Base-by-base conservation (phyloP, 345 rosid species). In the Xanthoceras sorbifolium region DNA sequence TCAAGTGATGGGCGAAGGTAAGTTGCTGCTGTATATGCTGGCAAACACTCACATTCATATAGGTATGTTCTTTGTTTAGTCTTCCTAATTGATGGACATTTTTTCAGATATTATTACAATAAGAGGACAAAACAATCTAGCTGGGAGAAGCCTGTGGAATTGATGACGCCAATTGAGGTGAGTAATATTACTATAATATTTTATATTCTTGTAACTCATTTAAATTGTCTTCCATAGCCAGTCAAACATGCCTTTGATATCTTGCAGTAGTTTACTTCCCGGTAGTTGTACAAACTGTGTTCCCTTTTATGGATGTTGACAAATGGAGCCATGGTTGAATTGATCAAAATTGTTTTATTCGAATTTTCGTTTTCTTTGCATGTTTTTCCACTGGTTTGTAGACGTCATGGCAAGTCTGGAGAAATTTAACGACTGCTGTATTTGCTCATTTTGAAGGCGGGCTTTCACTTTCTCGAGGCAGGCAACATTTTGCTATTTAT, bases 101-200 rank as follows among this genome's bases (percentile, higher is more conserved):
- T 74, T 79, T 77, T 28, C 86, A 95, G 99, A 84, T 95, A 95
- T 86, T 95, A 95, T 84, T 93, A 90, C 83, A 95, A 95, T 86
- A 95, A 89, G 90, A 92, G 76, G 92, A 90, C 98, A 55, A 89
- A 89, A 76, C 97, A 93, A 82, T 95, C 99, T 79, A 90, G 94
- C 82, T 95, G 99, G 99, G 99, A 95, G 81, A 95, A 95, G 85
- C 99, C 99, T 36, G 73, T 83, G 76, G 99, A 95, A 77, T 84
- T 95, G 86, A 95, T 95, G 99, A 90, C 98, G 74, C 91, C 99
- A 57, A 84, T 95, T 67, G 99, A 95, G 99, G 99, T 93, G 79
- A 87, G 92, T 79, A 55, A 29, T 79, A 69, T 67, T 6, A 23
- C 5, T 36, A 9, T 20, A 67, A 65, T 48, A 15, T 50, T 59